Evolutionary conservation across 768 basidiomycete genomes (phyloP), one percentile per base, ranked within the genome.

Genomic region (Serpula lacrymans): DNA sequence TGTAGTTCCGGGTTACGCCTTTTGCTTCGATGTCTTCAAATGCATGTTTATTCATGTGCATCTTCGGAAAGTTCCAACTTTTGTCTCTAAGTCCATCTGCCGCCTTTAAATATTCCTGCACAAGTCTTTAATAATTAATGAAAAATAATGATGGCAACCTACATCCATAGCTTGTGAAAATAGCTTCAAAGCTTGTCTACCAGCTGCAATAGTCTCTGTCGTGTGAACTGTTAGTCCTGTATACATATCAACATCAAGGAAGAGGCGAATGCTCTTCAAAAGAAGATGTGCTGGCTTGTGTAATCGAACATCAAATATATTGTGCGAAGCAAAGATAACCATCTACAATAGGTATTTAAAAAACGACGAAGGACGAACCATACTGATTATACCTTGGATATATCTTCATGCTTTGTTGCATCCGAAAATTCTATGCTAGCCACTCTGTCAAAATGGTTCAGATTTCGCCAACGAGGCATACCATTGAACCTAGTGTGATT

Each of bases 1-100:
- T 65, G 30, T 59, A 68, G 27, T 64, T 64, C 0, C 34, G 33
- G 0, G 59, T 50, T 0, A 41, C 60, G 7, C 67, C 68, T 23
- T 69, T 69, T 0, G 2, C 14, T 21, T 33, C 14, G 9, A 72
- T 68, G 27, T 69, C 57, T 2, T 41, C 39, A 21, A 66, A 54
- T 0, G 61, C 31, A 37, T 72, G 67, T 4, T 48, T 38, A 32
- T 64, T 61, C 2, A 51, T 44, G 24, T 71, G 69, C 0, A 45
- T 35, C 45, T 71, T 70, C 0, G 60, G 64, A 34, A 68, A 68
- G 20, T 65, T 40, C 60, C 62, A 67, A 10, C 47, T 39, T 49
- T 63, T 64, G 45, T 50, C 30, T 3, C 27, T 35, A 3, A 6
- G 31, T n/a, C n/a, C n/a, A n/a, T n/a, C n/a, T n/a, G n/a, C n/a